Evolutionary conservation across 2,329 filamentous ascomycete genomes (phyloP).

Genomic region (Penicillium freii): DNA sequence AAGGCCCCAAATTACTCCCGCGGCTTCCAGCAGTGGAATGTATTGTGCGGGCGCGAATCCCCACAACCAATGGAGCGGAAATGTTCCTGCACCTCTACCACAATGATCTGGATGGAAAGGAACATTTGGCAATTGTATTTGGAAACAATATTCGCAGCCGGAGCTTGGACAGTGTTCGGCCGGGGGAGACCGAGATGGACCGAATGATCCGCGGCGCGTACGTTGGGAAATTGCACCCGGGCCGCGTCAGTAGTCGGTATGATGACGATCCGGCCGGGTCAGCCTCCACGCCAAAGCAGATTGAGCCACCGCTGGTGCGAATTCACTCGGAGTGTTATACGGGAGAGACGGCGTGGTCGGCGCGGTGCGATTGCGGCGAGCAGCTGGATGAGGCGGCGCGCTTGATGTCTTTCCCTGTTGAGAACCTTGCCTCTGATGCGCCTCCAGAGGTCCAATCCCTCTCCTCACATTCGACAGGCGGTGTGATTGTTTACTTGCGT

Average conservation of each 20-base stretch:
- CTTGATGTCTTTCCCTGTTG: slow-evolving; percentile 72
- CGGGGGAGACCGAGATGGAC: slow-evolving; percentile 52
- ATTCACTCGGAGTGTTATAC: slow-evolving; percentile 99
- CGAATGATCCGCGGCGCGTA: slow-evolving; percentile 95
- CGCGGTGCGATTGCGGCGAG: slow-evolving; percentile 95
- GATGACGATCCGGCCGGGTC: slow-evolving; percentile 39
- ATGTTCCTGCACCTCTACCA: slow-evolving; percentile 97
- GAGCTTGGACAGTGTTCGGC: slow-evolving; percentile 51
- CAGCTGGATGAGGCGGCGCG: slow-evolving; percentile 94
- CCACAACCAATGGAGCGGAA: slow-evolving; percentile 84
- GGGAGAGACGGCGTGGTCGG: slow-evolving; percentile 97
- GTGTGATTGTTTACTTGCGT: slow-evolving; percentile 91
- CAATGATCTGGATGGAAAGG: slow-evolving; percentile 90
- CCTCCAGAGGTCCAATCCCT: slow-evolving; percentile 27
- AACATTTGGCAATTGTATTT: slow-evolving; percentile 96
- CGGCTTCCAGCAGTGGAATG: slow-evolving; percentile 84
- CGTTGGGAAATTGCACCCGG: slow-evolving; percentile 80
- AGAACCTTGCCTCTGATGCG: slow-evolving; percentile 31
- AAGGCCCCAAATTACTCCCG: slow-evolving; percentile 69
- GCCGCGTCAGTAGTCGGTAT: slow-evolving; percentile 71
- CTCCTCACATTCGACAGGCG: slow-evolving; percentile 62
- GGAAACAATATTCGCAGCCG: slow-evolving; percentile 76
- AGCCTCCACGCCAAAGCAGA: slow-evolving; percentile 19
- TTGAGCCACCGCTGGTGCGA: slow-evolving; percentile 70
- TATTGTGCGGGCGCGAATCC: slow-evolving; percentile 90